A percentile compares a stretch with the other conserved stretches of the same genome.
Conservation (phyloP, 2,329 filamentous ascomycete genomes). For the Microdochium bolleyi region DNA sequence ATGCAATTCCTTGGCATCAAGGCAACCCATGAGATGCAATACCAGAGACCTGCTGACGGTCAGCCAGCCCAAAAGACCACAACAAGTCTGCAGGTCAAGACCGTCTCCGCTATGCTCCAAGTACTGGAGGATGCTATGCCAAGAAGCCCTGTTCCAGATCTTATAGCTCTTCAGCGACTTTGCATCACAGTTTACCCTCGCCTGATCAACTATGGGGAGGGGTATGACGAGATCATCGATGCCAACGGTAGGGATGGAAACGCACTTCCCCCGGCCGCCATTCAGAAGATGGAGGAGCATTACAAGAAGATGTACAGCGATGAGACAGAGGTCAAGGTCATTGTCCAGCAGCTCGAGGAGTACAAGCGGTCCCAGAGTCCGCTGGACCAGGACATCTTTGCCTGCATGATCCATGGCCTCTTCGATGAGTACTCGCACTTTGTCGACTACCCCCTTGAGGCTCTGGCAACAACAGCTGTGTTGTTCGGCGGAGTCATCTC, state of each 20-base stretch:
- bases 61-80: constrained; percentile 50
- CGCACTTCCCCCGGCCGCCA: constrained; percentile 67
- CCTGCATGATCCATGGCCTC: constrained; percentile 95
- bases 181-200: constrained; percentile 91
- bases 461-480: constrained; percentile 88
- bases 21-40: constrained; percentile 69
- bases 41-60: constrained; percentile 61
- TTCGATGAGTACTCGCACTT: constrained; percentile 98
- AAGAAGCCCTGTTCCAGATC: constrained; percentile 51
- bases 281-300: constrained; percentile 90
- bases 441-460: constrained; percentile 90
- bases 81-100: constrained; percentile 75
- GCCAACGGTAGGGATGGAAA: constrained; percentile 77
- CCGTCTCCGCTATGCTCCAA: constrained; percentile 71
- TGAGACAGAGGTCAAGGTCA: constrained; percentile 76
- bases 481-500: constrained; percentile 96
- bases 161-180: constrained; percentile 74
- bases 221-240: constrained; percentile 86
- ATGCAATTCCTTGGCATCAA: constrained; percentile 80
- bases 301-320: constrained; percentile 98
- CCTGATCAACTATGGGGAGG: constrained; percentile 92
- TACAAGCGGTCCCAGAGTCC: constrained; percentile 85
- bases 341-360: constrained; percentile 74
- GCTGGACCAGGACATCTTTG: constrained; percentile 87
- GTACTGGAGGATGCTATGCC: constrained; percentile 67